Conservation (phyloP, 75 land plant genomes). For the Cunninghamia lanceolata region DNA sequence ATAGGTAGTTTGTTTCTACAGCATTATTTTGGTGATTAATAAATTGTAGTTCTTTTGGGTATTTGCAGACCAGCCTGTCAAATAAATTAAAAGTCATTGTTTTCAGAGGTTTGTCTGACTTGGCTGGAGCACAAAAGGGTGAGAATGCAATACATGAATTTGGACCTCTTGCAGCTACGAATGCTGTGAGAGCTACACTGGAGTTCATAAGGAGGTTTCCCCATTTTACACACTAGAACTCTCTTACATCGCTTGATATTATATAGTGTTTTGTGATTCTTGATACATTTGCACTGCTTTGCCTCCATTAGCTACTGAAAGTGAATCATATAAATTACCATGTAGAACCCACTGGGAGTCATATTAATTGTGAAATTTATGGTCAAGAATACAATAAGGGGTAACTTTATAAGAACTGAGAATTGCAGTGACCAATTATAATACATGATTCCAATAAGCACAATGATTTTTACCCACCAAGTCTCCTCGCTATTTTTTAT, state of each 20-base stretch:
- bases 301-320: too few relatives aligned
- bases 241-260: background rate
- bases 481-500: too few relatives aligned
- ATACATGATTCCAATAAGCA: too few relatives aligned
- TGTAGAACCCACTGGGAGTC: too few relatives aligned
- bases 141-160: conserved; percentile 12
- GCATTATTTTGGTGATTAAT: background rate
- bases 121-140: conserved; percentile 20
- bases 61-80: conserved; percentile 24
- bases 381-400: too few relatives aligned
- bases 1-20: background rate
- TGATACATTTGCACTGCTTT: background rate
- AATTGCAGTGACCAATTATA: too few relatives aligned
- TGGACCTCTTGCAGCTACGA: conserved; percentile 25
- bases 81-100: conserved; percentile 28
- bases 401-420: too few relatives aligned
- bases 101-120: conserved; percentile 30
- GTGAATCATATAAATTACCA: too few relatives aligned
- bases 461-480: too few relatives aligned
- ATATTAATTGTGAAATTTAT: too few relatives aligned
- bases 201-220: conserved; percentile 1
- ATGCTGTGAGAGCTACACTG: conserved; percentile 18
- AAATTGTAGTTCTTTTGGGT: background rate
- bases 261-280: background rate
- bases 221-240: background rate